Conservation (phyloP, 176 grass and related monocot species). For the Ensete ventricosum region DNA sequence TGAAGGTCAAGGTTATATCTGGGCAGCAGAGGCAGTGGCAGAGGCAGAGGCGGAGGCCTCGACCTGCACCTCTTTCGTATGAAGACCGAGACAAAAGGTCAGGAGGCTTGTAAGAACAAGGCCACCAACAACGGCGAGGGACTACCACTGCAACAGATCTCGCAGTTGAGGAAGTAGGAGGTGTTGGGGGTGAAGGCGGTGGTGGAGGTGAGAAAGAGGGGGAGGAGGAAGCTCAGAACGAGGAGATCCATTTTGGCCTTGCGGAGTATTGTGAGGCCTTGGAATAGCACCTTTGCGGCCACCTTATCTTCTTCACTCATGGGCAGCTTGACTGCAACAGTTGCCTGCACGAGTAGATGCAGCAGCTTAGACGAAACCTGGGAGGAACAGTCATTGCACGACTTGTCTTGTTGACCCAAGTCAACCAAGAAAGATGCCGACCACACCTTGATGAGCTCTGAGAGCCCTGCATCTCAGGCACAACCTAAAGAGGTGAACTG, state of each 20-base stretch:
- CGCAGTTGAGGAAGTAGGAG: constrained; percentile 41
- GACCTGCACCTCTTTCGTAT: background rate
- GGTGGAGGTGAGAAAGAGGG: background rate
- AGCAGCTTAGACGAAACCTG: too few species aligned
- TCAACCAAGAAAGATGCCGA: too few species aligned
- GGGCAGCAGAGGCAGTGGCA: constrained; percentile 14
- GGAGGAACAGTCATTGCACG: too few species aligned
- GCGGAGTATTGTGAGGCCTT: background rate
- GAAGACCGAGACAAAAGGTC: constrained; percentile 16
- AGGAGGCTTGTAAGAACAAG: constrained; percentile 6
- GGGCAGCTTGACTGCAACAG: background rate
- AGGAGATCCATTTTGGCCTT: background rate
- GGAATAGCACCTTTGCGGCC: background rate
- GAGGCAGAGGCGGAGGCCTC: constrained; percentile 20
- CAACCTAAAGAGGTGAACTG: too few species aligned
- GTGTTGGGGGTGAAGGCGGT: constrained; percentile 12
- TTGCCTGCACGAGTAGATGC: too few species aligned
- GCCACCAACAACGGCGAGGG: constrained; percentile 22
- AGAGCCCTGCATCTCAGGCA: too few species aligned
- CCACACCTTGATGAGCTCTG: too few species aligned
- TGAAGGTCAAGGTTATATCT: constrained; percentile 26
- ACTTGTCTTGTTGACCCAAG: too few species aligned
- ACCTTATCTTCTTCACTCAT: background rate
- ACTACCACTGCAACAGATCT: constrained; percentile 14
- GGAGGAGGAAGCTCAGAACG: constrained; percentile 1